A percentile compares a stretch with the other conserved stretches of the same genome.
phyloP scores from a whole-genome alignment of 163 green algal species.

The Volvox carteri region DNA sequence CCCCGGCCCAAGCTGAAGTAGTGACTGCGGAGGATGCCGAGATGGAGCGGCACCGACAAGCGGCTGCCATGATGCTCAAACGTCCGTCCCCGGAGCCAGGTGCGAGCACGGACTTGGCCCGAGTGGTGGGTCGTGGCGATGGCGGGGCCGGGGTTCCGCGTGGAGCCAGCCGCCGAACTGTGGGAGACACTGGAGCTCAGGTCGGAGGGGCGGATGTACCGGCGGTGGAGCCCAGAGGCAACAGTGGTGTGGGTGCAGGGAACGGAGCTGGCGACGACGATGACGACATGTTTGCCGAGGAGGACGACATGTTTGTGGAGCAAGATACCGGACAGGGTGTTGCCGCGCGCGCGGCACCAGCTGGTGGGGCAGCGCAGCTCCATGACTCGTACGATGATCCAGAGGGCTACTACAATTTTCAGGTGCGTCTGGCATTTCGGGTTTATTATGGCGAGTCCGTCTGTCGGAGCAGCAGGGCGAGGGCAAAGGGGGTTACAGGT shows the following conservation, averaged over 20 bases:
- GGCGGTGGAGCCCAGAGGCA: neutral
- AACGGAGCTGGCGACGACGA: conserved; percentile 31
- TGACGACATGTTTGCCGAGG: conserved; percentile 89
- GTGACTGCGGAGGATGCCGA: neutral
- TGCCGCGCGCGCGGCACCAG: conserved; percentile 40
- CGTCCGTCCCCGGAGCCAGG: conserved; percentile 22
- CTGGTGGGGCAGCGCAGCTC: conserved; percentile 69
- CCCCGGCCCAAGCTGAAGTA: conserved; percentile 20
- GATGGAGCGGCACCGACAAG: conserved; percentile 15
- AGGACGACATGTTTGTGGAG: conserved; percentile 60
- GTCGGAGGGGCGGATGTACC: neutral
- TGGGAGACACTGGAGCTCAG: neutral
- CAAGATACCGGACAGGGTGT: conserved; percentile 17
- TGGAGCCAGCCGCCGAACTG: neutral
- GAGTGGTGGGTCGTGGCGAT: conserved; percentile 3
- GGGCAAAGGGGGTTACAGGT: too few relatives aligned
- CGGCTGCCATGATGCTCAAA: neutral
- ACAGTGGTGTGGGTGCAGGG: neutral
- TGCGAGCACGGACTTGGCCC: conserved; percentile 3
- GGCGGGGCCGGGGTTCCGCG: neutral
- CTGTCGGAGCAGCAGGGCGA: too few relatives aligned
- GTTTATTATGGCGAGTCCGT: too few relatives aligned
- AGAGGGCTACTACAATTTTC: conserved; percentile 99
- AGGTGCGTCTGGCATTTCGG: too few relatives aligned
- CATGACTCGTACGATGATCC: conserved; percentile 97